A percentile compares a stretch with the other conserved stretches of the same genome.
Conservation (phyloP, 116 monocot genomes). For the Papilionanthe hybrid region DNA sequence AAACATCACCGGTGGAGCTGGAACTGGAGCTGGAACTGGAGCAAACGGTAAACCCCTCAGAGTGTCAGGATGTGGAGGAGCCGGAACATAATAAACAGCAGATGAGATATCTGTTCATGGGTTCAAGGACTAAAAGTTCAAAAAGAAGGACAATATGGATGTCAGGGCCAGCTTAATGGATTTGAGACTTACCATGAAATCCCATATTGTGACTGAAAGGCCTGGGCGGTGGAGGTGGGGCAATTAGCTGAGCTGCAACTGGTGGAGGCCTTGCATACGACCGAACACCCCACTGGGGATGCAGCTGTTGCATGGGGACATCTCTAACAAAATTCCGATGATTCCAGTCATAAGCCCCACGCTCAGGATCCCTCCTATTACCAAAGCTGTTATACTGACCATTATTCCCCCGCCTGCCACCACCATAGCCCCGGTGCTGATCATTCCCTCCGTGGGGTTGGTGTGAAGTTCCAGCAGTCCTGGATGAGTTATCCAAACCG, state of each 20-base stretch:
- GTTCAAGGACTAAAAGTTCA: neutral
- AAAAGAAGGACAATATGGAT: neutral
- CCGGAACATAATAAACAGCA: conserved; percentile 9
- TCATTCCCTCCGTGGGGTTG: conserved; percentile 9
- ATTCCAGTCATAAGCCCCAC: conserved; percentile 8
- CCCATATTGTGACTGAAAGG: conserved; percentile 4
- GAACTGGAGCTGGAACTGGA: conserved; percentile 5
- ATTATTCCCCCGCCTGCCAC: conserved; percentile 5
- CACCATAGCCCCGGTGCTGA: conserved; percentile 4
- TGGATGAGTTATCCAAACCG: neutral
- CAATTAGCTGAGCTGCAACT: neutral
- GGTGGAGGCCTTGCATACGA: conserved; percentile 6
- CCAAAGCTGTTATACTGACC: conserved; percentile 7
- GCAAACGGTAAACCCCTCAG: conserved; percentile 4
- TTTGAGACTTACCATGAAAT: conserved; percentile 1
- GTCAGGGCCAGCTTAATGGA: neutral
- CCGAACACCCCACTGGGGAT: conserved; percentile 3
- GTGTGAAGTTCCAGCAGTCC: neutral
- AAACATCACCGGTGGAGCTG: conserved; percentile 12
- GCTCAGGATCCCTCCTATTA: conserved; percentile 6
- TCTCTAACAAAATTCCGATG: conserved; percentile 12
- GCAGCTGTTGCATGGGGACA: conserved; percentile 8
- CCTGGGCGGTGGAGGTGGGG: conserved; percentile 6
- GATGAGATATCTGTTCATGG: conserved; percentile 4
- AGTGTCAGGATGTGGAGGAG: conserved; percentile 4